Conservation (phyloP, 495 filamentous ascomycete genomes). For the Podospora conica region DNA sequence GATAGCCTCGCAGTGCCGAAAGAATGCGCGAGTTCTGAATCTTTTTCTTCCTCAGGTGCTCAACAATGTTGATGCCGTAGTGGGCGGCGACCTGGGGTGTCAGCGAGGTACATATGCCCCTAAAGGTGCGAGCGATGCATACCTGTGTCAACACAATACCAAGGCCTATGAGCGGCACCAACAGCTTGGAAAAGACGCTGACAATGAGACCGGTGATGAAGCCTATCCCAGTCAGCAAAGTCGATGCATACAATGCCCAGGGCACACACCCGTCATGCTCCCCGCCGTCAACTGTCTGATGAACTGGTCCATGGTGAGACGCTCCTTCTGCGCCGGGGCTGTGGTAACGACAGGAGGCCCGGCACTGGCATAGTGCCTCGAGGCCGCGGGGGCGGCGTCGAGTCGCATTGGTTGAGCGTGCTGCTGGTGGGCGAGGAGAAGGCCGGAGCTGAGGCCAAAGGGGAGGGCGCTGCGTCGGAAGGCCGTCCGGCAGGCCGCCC, state of each 20-base stretch:
- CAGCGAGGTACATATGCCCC: not conserved
- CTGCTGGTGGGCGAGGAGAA: slow-evolving; percentile 19
- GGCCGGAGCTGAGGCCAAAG: slow-evolving; percentile 21
- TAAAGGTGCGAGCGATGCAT: no score
- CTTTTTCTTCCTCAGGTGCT: slow-evolving; percentile 32
- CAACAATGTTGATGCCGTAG: slow-evolving; percentile 62
- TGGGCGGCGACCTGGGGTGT: slow-evolving; percentile 57
- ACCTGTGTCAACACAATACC: slow-evolving; percentile 67
- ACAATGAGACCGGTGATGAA: slow-evolving; percentile 65
- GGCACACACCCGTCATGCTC: slow-evolving; percentile 54
- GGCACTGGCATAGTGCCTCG: not conserved
- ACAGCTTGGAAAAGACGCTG: slow-evolving; percentile 64
- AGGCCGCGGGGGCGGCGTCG: slow-evolving; percentile 16
- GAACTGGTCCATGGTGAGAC: slow-evolving; percentile 40
- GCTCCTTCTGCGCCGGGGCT: slow-evolving; percentile 20
- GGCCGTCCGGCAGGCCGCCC: slow-evolving; percentile 9
- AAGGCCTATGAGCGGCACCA: slow-evolving; percentile 68
- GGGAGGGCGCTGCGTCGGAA: slow-evolving; percentile 18
- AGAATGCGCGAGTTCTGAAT: slow-evolving; percentile 49
- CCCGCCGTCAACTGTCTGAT: slow-evolving; percentile 66
- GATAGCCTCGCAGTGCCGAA: slow-evolving; percentile 56
- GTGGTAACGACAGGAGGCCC: slow-evolving; percentile 1
- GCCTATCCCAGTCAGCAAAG: slow-evolving; percentile 33
- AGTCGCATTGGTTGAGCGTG: slow-evolving; percentile 22
- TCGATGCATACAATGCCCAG: no score